These are phyloP conservation scores for Cladosporium cucumerinum DNA, from an alignment of 2,329 filamentous ascomycete species.

Conservation along the genomic window DNA sequence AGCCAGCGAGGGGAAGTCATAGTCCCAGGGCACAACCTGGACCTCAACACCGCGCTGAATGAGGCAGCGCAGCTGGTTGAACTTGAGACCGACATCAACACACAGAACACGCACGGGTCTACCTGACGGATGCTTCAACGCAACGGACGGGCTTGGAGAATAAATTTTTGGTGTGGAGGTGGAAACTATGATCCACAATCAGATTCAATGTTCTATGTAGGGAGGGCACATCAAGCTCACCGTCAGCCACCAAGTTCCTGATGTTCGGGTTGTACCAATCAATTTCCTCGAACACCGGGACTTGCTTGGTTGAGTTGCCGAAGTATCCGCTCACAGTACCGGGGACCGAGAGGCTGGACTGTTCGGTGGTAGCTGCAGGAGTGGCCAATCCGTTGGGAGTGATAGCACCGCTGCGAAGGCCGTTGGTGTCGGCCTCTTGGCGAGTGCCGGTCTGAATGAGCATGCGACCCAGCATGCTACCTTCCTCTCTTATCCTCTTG, in stretches of 20 bases:
- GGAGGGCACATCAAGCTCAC: conserved; percentile 53
- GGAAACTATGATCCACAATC: conserved; percentile 63
- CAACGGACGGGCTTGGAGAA: conserved; percentile 66
- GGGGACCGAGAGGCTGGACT: conserved; percentile 33
- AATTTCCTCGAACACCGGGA: conserved; percentile 64
- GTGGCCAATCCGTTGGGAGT: conserved; percentile 29
- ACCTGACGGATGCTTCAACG: conserved; percentile 83
- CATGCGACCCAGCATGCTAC: conserved; percentile 93
- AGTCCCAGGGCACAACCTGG: conserved; percentile 91
- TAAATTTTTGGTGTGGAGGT: conserved; percentile 83
- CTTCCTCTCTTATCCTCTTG: conserved; percentile 88
- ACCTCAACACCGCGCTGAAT: conserved; percentile 89
- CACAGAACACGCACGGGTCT: conserved; percentile 83
- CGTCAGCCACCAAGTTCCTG: conserved; percentile 89
- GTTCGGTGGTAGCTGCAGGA: conserved; percentile 30
- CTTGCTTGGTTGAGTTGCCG: conserved; percentile 30
- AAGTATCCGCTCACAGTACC: conserved; percentile 34
- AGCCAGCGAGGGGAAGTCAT: conserved; percentile 75
- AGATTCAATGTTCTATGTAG: conserved; percentile 1
- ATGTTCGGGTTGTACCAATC: conserved; percentile 91
- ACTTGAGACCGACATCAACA: conserved; percentile 96
- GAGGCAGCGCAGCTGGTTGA: conserved; percentile 94
- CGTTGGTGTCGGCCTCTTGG: conserved; percentile 35
- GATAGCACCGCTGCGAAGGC: conserved; percentile 24
- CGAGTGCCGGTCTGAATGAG: conserved; percentile 62